Evolutionary conservation across 2,329 filamentous ascomycete genomes (phyloP).

Genomic region (Ophiostoma sp.): DNA sequence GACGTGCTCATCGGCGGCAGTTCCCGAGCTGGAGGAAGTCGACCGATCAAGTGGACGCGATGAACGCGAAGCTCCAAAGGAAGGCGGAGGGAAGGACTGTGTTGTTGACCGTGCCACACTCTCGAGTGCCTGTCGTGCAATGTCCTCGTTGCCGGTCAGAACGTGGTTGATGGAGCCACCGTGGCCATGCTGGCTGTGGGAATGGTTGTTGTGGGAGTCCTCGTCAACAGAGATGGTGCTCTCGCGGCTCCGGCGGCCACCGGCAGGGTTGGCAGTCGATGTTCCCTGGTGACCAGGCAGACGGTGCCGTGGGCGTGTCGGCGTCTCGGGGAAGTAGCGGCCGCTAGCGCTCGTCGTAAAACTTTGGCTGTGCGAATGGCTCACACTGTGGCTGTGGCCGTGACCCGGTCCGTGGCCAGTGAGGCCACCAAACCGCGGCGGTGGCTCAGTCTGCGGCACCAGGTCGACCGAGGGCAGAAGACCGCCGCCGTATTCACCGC

Average conservation of each 20-base stretch:
- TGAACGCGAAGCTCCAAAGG: slow-evolving; percentile 32
- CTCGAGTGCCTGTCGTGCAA: slow-evolving; percentile 55
- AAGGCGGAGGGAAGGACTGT: slow-evolving; percentile 30
- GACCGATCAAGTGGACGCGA: slow-evolving; percentile 25
- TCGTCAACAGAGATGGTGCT: slow-evolving; percentile 78
- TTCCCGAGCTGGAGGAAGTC: neutral
- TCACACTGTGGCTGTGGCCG: slow-evolving; percentile 17
- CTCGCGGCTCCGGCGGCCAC: slow-evolving; percentile 70
- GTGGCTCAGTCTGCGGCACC: slow-evolving; percentile 60
- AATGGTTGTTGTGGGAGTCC: neutral
- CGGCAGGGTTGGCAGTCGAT: slow-evolving; percentile 25
- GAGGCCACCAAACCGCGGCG: slow-evolving; percentile 34
- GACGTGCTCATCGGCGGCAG: slow-evolving; percentile 49
- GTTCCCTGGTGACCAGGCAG: slow-evolving; percentile 28
- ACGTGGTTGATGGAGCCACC: neutral
- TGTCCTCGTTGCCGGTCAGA: slow-evolving; percentile 48
- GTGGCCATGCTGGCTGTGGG: neutral
- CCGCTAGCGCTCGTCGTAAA: slow-evolving; percentile 25
- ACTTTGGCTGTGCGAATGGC: slow-evolving; percentile 13
- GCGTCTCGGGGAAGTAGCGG: slow-evolving; percentile 50
- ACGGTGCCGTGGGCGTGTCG: slow-evolving; percentile 34
- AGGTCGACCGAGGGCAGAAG: slow-evolving; percentile 65
- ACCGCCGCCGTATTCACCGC: slow-evolving; percentile 47
- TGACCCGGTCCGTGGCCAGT: slow-evolving; percentile 9
- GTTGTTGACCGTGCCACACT: slow-evolving; percentile 45